Conservation (phyloP, 2,329 filamentous ascomycete genomes). For the Beauveria varroae region DNA sequence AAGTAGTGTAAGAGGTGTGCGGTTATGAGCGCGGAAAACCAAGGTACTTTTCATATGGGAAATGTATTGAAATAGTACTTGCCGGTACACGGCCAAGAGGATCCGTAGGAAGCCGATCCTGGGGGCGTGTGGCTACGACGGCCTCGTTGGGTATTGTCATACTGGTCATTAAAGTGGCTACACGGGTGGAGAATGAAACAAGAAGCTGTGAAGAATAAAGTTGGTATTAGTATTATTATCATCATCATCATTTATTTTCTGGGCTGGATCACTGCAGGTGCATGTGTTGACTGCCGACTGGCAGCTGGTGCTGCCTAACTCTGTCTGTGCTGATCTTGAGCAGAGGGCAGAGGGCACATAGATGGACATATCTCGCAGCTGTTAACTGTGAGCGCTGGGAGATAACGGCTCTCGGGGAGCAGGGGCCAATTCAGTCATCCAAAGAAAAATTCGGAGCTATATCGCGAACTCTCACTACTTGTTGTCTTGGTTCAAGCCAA, state of each 20-base stretch:
- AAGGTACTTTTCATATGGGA: background rate
- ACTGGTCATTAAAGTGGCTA: constrained; percentile 11
- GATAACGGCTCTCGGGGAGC: no score
- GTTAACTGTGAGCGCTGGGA: no score
- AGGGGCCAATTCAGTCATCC: background rate
- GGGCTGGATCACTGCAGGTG: background rate
- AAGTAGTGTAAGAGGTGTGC: background rate
- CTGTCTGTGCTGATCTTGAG: no score
- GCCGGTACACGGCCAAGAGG: constrained; percentile 3
- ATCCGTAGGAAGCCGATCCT: constrained; percentile 10
- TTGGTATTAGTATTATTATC: background rate
- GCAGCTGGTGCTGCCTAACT: no score
- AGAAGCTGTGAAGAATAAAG: background rate
- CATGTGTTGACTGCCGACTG: background rate
- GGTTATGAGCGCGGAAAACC: background rate
- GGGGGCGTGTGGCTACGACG: constrained; percentile 1
- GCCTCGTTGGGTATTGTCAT: background rate
- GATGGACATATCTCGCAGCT: background rate
- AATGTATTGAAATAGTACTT: background rate
- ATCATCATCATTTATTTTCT: background rate
- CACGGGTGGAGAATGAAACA: constrained; percentile 8
- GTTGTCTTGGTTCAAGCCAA: background rate
- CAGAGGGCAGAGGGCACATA: no score
- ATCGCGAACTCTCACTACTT: background rate
- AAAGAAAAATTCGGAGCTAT: background rate